phyloP scores from a whole-genome alignment of 768 basidiomycete genomes.

The Gloeostereum incarnatum region DNA sequence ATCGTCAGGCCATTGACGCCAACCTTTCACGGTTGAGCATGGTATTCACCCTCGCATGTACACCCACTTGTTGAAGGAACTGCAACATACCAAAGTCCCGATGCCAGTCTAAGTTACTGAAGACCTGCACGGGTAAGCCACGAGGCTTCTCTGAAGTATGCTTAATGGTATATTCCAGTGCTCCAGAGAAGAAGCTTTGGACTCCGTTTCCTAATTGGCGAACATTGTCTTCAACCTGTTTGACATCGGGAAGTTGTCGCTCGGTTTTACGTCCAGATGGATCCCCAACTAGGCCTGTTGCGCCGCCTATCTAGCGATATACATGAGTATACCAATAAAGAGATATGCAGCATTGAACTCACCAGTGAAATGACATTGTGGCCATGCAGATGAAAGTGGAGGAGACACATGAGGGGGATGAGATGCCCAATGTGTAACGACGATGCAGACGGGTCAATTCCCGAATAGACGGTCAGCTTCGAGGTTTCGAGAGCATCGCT shows the following conservation, averaged over 20 bases:
- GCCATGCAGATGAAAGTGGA: conserved; percentile 85
- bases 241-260: conserved; percentile 54
- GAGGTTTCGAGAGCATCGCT: conserved; percentile 22
- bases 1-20: conserved; percentile 8
- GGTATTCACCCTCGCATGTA: conserved; percentile 71
- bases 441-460: conserved; percentile 86
- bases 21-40: conserved; percentile 93
- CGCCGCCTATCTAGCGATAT: conserved; percentile 75
- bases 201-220: conserved; percentile 52
- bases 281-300: conserved; percentile 94
- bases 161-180: conserved; percentile 20
- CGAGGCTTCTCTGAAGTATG: conserved; percentile 10
- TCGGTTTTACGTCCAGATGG: conserved; percentile 86
- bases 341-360: conserved; percentile 18
- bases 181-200: conserved; percentile 62
- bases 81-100: conserved; percentile 64
- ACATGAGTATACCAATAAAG: conserved; percentile 1
- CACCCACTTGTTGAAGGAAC: conserved; percentile 77
- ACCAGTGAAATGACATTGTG: conserved; percentile 82
- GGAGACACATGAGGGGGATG: conserved; percentile 73
- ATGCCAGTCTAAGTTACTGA: conserved; percentile 68
- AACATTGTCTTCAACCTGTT: conserved; percentile 60
- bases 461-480: conserved; percentile 65
- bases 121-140: conserved; percentile 23
- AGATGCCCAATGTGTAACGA: conserved; percentile 94